A percentile compares a stretch with the other conserved stretches of the same genome.
Conservation (phyloP, 2,329 filamentous ascomycete species). For the Knoxdaviesia proteae region DNA sequence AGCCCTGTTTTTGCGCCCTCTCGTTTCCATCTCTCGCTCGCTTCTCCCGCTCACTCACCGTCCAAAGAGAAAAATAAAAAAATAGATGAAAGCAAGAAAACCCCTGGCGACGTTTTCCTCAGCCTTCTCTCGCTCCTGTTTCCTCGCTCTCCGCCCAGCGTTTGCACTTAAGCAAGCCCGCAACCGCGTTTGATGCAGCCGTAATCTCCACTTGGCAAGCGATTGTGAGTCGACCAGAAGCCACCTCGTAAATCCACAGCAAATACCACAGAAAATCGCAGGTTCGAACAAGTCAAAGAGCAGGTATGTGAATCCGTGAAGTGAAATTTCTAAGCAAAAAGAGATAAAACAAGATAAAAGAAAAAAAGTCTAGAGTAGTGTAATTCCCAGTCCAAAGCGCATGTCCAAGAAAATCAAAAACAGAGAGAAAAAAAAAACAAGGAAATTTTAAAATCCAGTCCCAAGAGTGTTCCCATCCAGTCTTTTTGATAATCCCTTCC, state of each 20-base stretch:
- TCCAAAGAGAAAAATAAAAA: background rate
- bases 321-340: background rate
- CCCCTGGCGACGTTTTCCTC: background rate
- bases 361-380: background rate
- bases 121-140: no score
- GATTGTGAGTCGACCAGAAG: background rate
- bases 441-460: background rate
- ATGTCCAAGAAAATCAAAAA: background rate
- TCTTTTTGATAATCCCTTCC: background rate
- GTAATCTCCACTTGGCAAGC: background rate
- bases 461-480: background rate
- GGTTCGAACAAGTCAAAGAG: background rate
- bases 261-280: background rate
- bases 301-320: background rate
- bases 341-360: background rate
- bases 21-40: no score
- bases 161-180: constrained; percentile 1
- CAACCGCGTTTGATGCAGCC: background rate
- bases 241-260: background rate
- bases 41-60: no score
- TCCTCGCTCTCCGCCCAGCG: no score
- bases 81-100: background rate
- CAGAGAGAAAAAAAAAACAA: constrained; percentile 3
- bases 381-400: background rate
- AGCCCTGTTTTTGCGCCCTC: no score